Conservation (phyloP, 2,329 filamentous ascomycete genomes). For the Neonectria hederae region DNA sequence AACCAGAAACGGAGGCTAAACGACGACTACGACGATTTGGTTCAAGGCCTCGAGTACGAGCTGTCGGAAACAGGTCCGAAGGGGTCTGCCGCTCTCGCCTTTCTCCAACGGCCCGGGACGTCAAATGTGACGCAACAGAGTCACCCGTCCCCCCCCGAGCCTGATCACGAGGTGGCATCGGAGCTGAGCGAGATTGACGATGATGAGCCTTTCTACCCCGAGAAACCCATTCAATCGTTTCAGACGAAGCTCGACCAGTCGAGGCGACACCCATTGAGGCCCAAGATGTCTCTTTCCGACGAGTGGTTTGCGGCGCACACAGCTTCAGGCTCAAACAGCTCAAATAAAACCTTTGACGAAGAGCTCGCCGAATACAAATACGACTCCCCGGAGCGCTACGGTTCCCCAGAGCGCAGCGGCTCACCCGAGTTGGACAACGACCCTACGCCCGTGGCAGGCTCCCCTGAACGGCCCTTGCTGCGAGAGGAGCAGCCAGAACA, state of each 20-base stretch:
- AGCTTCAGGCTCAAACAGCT: conserved; percentile 25
- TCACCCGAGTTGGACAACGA: conserved; percentile 35
- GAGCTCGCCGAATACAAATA: conserved; percentile 22
- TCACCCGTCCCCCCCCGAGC: conserved; percentile 12
- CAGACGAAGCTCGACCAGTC: conserved; percentile 33
- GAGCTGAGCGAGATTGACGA: conserved; percentile 66
- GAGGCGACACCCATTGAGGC: conserved; percentile 40
- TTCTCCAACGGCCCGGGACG: conserved; percentile 34
- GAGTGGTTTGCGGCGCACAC: conserved; percentile 38
- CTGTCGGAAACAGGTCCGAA: conserved; percentile 45
- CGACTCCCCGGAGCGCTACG: not conserved
- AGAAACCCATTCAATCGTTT: conserved; percentile 39
- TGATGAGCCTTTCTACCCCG: conserved; percentile 42
- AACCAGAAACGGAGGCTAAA: conserved; percentile 41
- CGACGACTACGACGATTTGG: conserved; percentile 55
- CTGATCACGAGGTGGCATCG: conserved; percentile 51
- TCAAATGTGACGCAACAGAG: conserved; percentile 4
- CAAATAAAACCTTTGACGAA: conserved; percentile 33
- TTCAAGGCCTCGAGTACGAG: conserved; percentile 54
- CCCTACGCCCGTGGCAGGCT: conserved; percentile 18
- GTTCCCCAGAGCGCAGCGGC: conserved; percentile 31
- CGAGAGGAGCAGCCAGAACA: conserved; percentile 7
- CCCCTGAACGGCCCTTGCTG: conserved; percentile 27
- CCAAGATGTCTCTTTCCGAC: conserved; percentile 39
- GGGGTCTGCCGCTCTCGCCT: conserved; percentile 27